Base-by-base conservation (phyloP, 352 stramenopile genomes). In the Globisporangium sylvaticum region DNA sequence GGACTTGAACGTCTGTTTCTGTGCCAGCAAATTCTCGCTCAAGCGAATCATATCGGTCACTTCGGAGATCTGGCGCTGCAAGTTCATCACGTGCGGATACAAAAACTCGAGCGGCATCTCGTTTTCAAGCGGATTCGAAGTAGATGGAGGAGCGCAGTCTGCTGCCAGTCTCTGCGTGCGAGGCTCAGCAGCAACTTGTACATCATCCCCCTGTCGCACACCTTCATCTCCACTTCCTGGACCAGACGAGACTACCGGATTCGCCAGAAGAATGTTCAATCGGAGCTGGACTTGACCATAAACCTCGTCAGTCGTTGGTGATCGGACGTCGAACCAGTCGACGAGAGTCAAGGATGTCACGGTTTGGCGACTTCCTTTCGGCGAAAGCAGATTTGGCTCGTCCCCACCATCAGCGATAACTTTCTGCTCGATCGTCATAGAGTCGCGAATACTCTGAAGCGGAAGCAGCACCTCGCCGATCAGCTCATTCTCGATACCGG, bases 1-100 rank as follows among this genome's bases (percentile, higher is more conserved):
- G 12, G 86, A 92, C 58, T 96, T 96, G 71, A 96, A 96, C 18
- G 87, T 94, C 42, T 86, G 86, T 50, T 88, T 81, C 18, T 91
- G 81, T 14, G 81, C 74, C 20, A 93, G 68, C 58, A 92, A 71
- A 62, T 81, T 73, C 56, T 90, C 80, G 6, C 74, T 87, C 10
- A 90, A 27, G 27, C 82, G 81, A 68, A 92, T 86, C 76, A 90
- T 91, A 57, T 87, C 75, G 4, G 66, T 84, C 29, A 92, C 83
- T 55, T 89, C 67, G 0, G 74, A 63, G 27, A 92, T 73, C 20
- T 91, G 86, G 18, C 83, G 86, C 25, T 86, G 81, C 37, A 94
- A 73, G 20, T 81, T 82, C 15, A 89, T 61, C 32, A 91, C 86
- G 56, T 94, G 86, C 1, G 86, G 83, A 62, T 90, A 83, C 52